Evolutionary conservation across 2,329 filamentous ascomycete species (phyloP), one percentile per base, ranked within the genome.

Genomic region (Lanzia echinophila): DNA sequence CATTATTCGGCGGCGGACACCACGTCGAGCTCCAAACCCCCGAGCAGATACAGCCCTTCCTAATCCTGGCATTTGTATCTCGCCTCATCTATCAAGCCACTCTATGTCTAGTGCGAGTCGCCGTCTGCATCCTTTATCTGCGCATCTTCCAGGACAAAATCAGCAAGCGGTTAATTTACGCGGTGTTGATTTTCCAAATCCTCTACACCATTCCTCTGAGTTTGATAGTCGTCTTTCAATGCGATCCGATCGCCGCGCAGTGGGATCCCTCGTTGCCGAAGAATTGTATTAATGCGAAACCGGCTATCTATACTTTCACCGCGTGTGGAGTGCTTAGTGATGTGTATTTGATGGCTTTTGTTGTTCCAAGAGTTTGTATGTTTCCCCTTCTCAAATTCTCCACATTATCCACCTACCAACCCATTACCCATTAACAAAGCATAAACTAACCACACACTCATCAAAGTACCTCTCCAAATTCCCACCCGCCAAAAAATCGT

Each of bases 261-360:
- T 50, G 39, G 48, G 19, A 50, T 34, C 10, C 32, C 2, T 2
- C 11, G 20, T 28, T 28, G 24, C 10, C 12, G 12, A 10, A 15
- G 22, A 11, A 24, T 10, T 50, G 48, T 24, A 13, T 28, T 15
- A 20, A 50, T 45, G 8, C 19, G 4, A 10, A 33, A 12, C 39
- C 39, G 39, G 48, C 13, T 1, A 17, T 50, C 6, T 44, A 33
- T 11, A 3, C 28, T 19, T 44, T 36, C 11, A 50, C 39, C 6
- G 10, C 13, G 24, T 50, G 39, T 50, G 43, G 48, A 17, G 31
- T 50, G 6, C 17, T 50, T 4, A 44, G 48, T 19, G 48, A 50
- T n/a, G 48, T 11, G 17, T 20, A 20, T 28, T 7, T 50, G 20
- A 36, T 50, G 33, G 28, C 12, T 28, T 50, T 50, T 28, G 48